phyloP scores from a whole-genome alignment of 2,329 filamentous ascomycete species.

The Monilinia fructicola region DNA sequence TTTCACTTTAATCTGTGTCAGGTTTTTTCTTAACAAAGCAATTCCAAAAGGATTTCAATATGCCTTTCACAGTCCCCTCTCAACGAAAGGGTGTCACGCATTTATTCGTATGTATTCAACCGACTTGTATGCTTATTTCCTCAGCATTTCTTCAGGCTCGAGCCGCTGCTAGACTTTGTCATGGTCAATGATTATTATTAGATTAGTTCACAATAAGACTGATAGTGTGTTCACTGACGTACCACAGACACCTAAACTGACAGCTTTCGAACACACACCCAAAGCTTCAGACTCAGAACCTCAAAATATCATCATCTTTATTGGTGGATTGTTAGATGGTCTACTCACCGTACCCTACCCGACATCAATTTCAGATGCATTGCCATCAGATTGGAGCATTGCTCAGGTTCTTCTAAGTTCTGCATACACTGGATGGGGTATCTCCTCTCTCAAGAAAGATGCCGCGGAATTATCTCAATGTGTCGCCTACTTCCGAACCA shows the following conservation, averaged over 20 bases:
- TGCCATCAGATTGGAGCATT: slow-evolving; percentile 46
- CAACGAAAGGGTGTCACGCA: slow-evolving; percentile 28
- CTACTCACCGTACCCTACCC: slow-evolving; percentile 52
- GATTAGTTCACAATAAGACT: background rate
- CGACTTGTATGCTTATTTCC: too few relatives aligned
- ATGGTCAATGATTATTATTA: background rate
- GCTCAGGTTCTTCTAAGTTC: slow-evolving; percentile 49
- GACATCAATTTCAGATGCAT: slow-evolving; percentile 41
- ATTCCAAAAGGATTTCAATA: background rate
- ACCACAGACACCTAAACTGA: slow-evolving; percentile 35
- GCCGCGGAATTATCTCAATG: slow-evolving; percentile 50
- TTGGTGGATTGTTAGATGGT: slow-evolving; percentile 56
- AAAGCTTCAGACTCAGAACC: slow-evolving; percentile 24
- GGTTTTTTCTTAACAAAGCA: background rate
- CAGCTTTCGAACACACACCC: slow-evolving; percentile 40
- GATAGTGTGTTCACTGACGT: slow-evolving; percentile 9
- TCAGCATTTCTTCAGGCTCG: background rate
- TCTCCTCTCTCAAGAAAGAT: slow-evolving; percentile 48
- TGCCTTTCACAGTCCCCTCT: slow-evolving; percentile 1
- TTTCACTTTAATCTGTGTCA: background rate
- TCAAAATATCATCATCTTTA: slow-evolving; percentile 51
- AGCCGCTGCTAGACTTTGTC: background rate
- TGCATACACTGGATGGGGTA: slow-evolving; percentile 44
- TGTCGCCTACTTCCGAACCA: slow-evolving; percentile 49
- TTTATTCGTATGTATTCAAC: slow-evolving; percentile 27